Evolutionary conservation across 2,329 filamentous ascomycete genomes (phyloP).

Genomic region (Clarireedia homoeocarpa): DNA sequence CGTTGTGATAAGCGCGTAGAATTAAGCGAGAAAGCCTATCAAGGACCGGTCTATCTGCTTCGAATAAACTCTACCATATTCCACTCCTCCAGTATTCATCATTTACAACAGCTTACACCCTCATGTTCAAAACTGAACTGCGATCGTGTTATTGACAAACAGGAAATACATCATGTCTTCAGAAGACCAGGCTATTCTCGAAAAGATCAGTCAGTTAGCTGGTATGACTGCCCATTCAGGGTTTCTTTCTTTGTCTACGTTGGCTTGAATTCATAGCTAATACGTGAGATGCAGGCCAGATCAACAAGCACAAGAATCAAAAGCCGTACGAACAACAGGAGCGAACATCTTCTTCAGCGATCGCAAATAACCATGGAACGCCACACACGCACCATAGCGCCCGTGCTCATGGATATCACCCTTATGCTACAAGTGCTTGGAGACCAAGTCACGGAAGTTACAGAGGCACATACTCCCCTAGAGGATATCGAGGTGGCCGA

Average conservation of each 20-base stretch:
- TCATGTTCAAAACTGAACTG: background rate
- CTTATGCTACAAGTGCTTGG: slow-evolving; percentile 23
- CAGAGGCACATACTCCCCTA: slow-evolving; percentile 20
- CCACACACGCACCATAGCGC: slow-evolving; percentile 3
- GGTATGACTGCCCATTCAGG: slow-evolving; percentile 36
- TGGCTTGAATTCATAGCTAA: background rate
- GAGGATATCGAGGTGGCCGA: slow-evolving; percentile 32
- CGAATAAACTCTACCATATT: background rate
- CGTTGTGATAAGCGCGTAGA: no score
- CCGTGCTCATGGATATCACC: slow-evolving; percentile 17
- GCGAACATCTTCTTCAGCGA: slow-evolving; percentile 11
- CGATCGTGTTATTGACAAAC: slow-evolving; percentile 16
- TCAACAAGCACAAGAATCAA: slow-evolving; percentile 70
- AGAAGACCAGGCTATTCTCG: slow-evolving; percentile 47
- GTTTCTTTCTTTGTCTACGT: slow-evolving; percentile 39
- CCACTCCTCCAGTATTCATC: no score
- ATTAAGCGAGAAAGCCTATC: no score
- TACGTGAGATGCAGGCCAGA: slow-evolving; percentile 50
- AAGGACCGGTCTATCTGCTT: background rate
- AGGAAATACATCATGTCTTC: slow-evolving; percentile 34
- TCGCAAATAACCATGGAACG: slow-evolving; percentile 12
- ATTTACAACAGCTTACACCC: no score
- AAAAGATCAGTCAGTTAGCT: slow-evolving; percentile 48
- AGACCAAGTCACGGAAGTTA: slow-evolving; percentile 20
- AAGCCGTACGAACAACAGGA: slow-evolving; percentile 32